These are phyloP conservation scores for Trebouxiophyceae sp. DNA, from an alignment of 163 green algal genomes.

Conservation along the genomic window DNA sequence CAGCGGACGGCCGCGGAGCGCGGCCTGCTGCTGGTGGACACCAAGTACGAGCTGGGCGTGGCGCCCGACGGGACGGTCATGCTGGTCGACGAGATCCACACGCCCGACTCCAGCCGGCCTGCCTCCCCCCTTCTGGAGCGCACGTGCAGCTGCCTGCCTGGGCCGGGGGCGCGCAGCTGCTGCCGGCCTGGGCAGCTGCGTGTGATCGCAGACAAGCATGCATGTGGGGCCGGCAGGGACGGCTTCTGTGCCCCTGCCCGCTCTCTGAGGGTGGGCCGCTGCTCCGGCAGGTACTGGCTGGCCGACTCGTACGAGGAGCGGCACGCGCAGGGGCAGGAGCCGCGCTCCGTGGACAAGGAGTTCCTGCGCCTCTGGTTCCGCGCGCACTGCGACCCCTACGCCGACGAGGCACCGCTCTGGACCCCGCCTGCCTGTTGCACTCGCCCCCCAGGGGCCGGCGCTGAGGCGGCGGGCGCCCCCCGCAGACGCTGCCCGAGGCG, in stretches of 20 bases:
- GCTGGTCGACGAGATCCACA: slow-evolving; percentile 90
- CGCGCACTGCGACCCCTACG: slow-evolving; percentile 92
- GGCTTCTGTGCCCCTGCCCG: no score
- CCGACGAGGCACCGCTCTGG: slow-evolving; percentile 73
- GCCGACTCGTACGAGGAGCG: slow-evolving; percentile 75
- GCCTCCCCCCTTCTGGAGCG: not conserved
- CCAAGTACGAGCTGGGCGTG: slow-evolving; percentile 94
- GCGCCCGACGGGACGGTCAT: slow-evolving; percentile 68
- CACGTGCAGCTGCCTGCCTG: not conserved
- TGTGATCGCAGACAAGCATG: no score
- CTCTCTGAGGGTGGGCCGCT: no score
- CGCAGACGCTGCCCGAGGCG: slow-evolving; percentile 74
- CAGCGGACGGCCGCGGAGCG: slow-evolving; percentile 74
- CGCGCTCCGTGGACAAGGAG: slow-evolving; percentile 98
- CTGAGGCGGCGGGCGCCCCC: not conserved
- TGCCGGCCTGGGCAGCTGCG: no score
- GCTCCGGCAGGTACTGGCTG: slow-evolving; percentile 89
- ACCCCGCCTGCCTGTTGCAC: not conserved
- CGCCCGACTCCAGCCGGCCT: slow-evolving; percentile 66
- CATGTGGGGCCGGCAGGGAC: no score
- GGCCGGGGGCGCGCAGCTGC: not conserved
- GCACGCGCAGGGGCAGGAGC: slow-evolving; percentile 58
- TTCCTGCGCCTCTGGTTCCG: slow-evolving; percentile 97
- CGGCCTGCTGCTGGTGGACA: slow-evolving; percentile 96
- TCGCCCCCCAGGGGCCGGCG: not conserved